Percentiles rank a stretch among this genome's conserved stretches.
Evolutionary conservation across 2,329 filamentous ascomycete species (phyloP).

Genomic region (Trichoderma oligosporum): DNA sequence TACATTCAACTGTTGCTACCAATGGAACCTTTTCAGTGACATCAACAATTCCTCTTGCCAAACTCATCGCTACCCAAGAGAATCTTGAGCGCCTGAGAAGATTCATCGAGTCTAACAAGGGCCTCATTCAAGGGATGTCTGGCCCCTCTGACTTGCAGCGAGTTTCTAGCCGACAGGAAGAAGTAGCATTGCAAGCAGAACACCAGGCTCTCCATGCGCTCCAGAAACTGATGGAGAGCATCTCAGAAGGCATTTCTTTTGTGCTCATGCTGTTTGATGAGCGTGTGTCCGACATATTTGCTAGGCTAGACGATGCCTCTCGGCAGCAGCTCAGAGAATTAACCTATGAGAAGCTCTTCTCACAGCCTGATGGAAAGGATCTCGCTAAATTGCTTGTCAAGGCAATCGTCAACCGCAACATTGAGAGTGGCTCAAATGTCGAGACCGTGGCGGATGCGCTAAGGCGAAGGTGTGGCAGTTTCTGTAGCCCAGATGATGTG

Average conservation of each 20-base stretch:
- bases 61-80: conserved; percentile 73
- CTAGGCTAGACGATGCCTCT: conserved; percentile 66
- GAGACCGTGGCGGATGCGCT: conserved; percentile 96
- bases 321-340: conserved; percentile 69
- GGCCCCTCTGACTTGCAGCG: conserved; percentile 81
- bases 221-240: conserved; percentile 79
- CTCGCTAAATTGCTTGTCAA: conserved; percentile 94
- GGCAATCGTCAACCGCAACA: conserved; percentile 96
- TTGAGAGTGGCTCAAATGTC: conserved; percentile 92
- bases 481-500: conserved; percentile 96
- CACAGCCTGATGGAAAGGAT: conserved; percentile 72
- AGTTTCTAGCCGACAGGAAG: conserved; percentile 78
- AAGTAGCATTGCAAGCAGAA: conserved; percentile 87
- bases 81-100: conserved; percentile 73
- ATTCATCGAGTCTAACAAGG: conserved; percentile 83
- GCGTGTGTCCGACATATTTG: conserved; percentile 81
- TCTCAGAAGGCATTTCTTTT: conserved; percentile 95
- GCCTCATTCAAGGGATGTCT: conserved; percentile 89
- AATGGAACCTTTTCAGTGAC: conserved; percentile 60
- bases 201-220: conserved; percentile 88
- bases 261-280: conserved; percentile 94
- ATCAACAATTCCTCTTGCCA: conserved; percentile 63
- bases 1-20: conserved; percentile 49
- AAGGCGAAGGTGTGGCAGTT: conserved; percentile 86
- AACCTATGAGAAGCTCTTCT: conserved; percentile 86